Evolutionary conservation across 78 protist genomes (phyloP).

Genomic region (Dictyostelium purpureum): DNA sequence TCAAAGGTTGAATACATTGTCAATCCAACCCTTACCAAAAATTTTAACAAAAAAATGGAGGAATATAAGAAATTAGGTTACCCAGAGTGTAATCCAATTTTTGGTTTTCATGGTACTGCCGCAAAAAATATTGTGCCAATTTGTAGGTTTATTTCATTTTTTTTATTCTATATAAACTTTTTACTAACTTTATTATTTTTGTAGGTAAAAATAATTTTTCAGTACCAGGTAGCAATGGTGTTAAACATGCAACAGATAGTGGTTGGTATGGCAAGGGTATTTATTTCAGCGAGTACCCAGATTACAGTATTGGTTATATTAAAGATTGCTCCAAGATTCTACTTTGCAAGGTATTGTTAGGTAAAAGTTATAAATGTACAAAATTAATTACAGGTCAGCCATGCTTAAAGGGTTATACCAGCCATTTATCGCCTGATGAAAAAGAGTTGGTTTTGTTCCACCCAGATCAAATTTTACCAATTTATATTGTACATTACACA

Average conservation of each 20-base stretch:
- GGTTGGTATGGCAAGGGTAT: conserved; percentile 73
- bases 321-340: conserved; percentile 46
- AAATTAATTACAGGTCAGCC: conserved; percentile 44
- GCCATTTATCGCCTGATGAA: conserved; percentile 69
- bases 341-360: conserved; percentile 44
- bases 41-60: conserved; percentile 31
- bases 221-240: conserved; percentile 55
- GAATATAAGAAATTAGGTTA: conserved; percentile 11
- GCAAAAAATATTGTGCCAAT: conserved; percentile 29
- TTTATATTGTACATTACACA: conserved; percentile 45
- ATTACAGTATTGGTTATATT: conserved; percentile 59
- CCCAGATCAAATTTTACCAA: conserved; percentile 66
- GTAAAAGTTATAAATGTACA: conserved; percentile 43
- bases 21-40: conserved; percentile 38
- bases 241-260: conserved; percentile 16
- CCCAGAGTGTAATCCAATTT: conserved; percentile 24
- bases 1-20: conserved; percentile 55
- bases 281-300: conserved; percentile 58
- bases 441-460: conserved; percentile 60
- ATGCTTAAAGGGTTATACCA: conserved; percentile 47
- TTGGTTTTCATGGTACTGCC: conserved; percentile 67
- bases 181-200: no score
- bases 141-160: no score
- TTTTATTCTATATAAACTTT: no score
- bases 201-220: conserved; percentile 46